These are phyloP conservation scores for Trichoderma gamsii DNA, from an alignment of 495 filamentous ascomycete genomes.

Conservation along the genomic window DNA sequence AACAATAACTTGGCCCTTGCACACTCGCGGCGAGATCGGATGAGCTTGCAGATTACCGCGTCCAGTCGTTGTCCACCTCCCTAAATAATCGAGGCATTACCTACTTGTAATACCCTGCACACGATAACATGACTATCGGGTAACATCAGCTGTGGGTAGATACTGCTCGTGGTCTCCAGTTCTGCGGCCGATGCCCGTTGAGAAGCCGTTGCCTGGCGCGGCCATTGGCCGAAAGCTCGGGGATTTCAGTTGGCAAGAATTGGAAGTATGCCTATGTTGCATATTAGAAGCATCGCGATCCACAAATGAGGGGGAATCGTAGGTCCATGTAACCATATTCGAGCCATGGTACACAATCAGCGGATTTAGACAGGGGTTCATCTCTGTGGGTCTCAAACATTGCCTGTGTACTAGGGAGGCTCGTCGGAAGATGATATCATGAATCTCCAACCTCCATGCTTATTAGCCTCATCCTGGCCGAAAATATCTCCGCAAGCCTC, in stretches of 20 bases:
- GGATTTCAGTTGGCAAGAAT: neutral
- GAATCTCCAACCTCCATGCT: neutral
- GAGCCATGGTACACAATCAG: neutral
- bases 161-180: neutral
- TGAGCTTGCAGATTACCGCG: neutral
- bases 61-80: neutral
- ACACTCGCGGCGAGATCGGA: neutral
- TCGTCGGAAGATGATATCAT: neutral
- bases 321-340: neutral
- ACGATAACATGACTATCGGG: neutral
- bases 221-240: neutral
- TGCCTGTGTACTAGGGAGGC: neutral
- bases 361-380: neutral
- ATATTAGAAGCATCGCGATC: neutral
- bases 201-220: neutral
- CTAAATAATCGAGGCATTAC: neutral
- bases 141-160: neutral
- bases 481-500: neutral
- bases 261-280: neutral
- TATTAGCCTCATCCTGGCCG: neutral
- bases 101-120: neutral
- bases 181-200: neutral
- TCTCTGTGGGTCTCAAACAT: neutral
- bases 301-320: constrained; percentile 9
- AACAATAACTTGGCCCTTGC: neutral